A percentile compares a stretch with the other conserved stretches of the same genome.
Conservation (phyloP, 345 rosid genomes). For the Cardamine resedifolia region DNA sequence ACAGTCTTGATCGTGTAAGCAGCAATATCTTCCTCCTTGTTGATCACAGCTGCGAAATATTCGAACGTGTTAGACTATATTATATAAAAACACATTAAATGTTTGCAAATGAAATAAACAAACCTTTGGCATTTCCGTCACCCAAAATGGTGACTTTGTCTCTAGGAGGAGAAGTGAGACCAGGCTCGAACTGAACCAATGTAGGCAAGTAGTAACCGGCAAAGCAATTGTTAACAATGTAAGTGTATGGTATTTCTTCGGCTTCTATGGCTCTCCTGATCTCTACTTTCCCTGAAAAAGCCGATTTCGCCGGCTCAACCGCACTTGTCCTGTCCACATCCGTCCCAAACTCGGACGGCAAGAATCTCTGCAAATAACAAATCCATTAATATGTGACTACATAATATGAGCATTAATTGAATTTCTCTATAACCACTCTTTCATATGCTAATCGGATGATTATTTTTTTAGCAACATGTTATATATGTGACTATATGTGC, state of each 20-base stretch:
- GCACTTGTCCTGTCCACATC: slow-evolving; percentile 55
- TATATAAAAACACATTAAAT: neutral
- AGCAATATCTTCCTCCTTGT: slow-evolving; percentile 60
- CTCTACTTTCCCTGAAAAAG: slow-evolving; percentile 44
- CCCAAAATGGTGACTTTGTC: slow-evolving; percentile 57
- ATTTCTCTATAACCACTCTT: neutral
- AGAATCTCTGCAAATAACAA: slow-evolving; percentile 50
- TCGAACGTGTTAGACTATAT: neutral
- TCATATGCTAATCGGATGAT: neutral
- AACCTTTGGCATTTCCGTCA: slow-evolving; percentile 63
- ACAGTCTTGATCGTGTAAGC: slow-evolving; percentile 54
- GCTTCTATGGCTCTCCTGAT: slow-evolving; percentile 61
- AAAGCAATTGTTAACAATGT: slow-evolving; percentile 43
- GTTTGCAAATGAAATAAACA: neutral
- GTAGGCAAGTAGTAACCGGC: slow-evolving; percentile 52
- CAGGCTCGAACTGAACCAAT: slow-evolving; percentile 48
- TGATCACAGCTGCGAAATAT: slow-evolving; percentile 46
- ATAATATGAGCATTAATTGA: neutral
- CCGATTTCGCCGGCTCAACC: slow-evolving; percentile 56
- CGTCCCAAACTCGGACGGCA: slow-evolving; percentile 71
- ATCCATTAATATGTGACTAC: neutral
- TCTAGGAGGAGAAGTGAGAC: slow-evolving; percentile 58
- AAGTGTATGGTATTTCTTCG: slow-evolving; percentile 57
- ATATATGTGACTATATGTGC: too few species aligned
- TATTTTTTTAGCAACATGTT: too few species aligned